Evolutionary conservation across 306 rosid genomes (phyloP).

Genomic region (Fragaria nilgerrensis): DNA sequence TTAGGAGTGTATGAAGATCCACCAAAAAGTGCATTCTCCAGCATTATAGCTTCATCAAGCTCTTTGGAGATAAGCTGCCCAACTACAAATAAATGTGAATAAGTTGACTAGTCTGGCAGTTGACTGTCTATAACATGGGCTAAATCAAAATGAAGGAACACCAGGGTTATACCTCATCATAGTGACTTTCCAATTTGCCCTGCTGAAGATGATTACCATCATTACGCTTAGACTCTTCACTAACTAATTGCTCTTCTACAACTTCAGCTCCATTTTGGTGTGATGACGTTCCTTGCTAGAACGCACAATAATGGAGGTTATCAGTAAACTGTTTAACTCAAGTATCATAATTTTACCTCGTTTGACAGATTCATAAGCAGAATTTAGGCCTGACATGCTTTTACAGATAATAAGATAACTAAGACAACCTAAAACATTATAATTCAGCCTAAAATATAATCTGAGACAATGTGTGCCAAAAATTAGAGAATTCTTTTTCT

Average conservation of each 20-base stretch:
- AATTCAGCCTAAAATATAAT: not conserved
- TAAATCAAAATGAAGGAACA: slow-evolving; percentile 9
- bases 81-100: slow-evolving; percentile 40
- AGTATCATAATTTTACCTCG: too few species aligned
- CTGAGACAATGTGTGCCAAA: not conserved
- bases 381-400: not conserved
- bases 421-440: not conserved
- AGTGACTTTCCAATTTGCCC: slow-evolving; percentile 20
- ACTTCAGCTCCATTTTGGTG: slow-evolving; percentile 29
- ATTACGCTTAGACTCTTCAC: slow-evolving; percentile 20
- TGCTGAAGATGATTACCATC: slow-evolving; percentile 32
- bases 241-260: slow-evolving; percentile 28
- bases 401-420: not conserved
- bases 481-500: not conserved
- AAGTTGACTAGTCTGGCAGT: not conserved
- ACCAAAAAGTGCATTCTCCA: slow-evolving; percentile 61
- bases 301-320: not conserved
- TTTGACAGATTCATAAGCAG: not conserved
- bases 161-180: slow-evolving; percentile 41
- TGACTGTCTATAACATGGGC: slow-evolving; percentile 8
- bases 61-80: slow-evolving; percentile 68
- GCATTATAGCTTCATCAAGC: slow-evolving; percentile 63
- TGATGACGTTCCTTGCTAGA: slow-evolving; percentile 40
- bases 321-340: not conserved
- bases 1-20: slow-evolving; percentile 33